Percentiles rank a stretch among this genome's conserved stretches.
Evolutionary conservation across 257 asterid species (phyloP).

Genomic region (Coffea eugenioides): DNA sequence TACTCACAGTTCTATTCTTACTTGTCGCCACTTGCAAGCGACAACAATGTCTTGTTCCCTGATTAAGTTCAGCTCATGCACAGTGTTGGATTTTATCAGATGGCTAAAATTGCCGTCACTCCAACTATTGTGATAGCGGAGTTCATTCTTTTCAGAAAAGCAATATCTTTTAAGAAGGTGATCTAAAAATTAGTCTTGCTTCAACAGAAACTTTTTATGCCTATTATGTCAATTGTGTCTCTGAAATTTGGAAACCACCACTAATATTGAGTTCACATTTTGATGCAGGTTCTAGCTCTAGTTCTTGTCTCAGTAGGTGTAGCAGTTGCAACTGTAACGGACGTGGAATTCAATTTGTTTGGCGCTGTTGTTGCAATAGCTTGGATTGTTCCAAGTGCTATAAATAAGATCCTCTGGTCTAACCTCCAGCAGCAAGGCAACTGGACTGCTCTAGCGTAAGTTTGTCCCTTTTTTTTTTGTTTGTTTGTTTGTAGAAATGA

Average conservation of each 20-base stretch:
- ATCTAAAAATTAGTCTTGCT: background rate
- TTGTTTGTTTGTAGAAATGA: background rate
- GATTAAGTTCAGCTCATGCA: conserved; percentile 32
- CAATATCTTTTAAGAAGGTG: conserved; percentile 56
- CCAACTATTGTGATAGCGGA: conserved; percentile 84
- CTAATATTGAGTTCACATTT: background rate
- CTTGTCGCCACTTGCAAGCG: background rate
- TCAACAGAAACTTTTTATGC: background rate
- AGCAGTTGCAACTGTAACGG: conserved; percentile 86
- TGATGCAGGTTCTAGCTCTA: conserved; percentile 59
- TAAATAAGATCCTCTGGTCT: conserved; percentile 84
- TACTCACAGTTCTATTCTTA: background rate
- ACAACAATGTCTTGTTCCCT: conserved; percentile 23
- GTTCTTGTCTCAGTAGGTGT: conserved; percentile 72
- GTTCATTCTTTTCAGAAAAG: conserved; percentile 57
- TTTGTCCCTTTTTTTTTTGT: background rate
- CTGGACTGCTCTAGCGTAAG: conserved; percentile 96
- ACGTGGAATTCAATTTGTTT: conserved; percentile 70
- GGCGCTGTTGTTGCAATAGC: conserved; percentile 78
- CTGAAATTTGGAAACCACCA: background rate
- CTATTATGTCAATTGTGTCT: background rate
- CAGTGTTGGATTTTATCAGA: conserved; percentile 95
- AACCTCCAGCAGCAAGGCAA: conserved; percentile 76
- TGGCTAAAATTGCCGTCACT: conserved; percentile 93
- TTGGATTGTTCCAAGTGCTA: conserved; percentile 81